Percentiles rank a stretch among this genome's conserved stretches.
phyloP scores from a whole-genome alignment of 331 rosid species.

The Erythrophleum ivorense region DNA sequence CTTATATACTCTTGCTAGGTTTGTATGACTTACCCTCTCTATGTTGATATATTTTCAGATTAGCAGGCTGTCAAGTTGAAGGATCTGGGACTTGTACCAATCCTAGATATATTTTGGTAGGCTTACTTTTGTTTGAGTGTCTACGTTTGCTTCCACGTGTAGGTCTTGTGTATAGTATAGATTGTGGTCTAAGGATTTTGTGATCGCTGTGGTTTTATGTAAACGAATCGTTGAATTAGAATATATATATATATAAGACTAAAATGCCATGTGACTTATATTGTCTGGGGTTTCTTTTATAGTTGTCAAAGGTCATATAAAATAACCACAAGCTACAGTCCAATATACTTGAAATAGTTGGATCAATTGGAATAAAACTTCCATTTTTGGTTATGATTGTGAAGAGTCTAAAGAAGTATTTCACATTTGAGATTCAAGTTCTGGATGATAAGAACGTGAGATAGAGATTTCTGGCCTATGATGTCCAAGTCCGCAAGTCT shows the following conservation, averaged over 20 bases:
- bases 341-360: conserved; percentile 85
- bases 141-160: too few relatives aligned
- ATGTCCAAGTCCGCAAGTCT: conserved; percentile 96
- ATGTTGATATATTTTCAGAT: too few relatives aligned
- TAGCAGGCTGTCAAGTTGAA: too few relatives aligned
- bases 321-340: conserved; percentile 95
- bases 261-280: conserved; percentile 14
- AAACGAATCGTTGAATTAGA: not conserved
- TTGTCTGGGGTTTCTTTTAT: conserved; percentile 34
- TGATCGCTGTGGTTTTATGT: too few relatives aligned
- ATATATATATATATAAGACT: too few relatives aligned
- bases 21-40: too few relatives aligned
- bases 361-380: conserved; percentile 92
- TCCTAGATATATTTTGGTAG: too few relatives aligned
- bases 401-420: conserved; percentile 91
- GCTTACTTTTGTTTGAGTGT: too few relatives aligned
- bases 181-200: too few relatives aligned
- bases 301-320: conserved; percentile 86
- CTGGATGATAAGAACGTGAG: conserved; percentile 94
- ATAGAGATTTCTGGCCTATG: conserved; percentile 85
- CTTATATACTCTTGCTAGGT: too few relatives aligned
- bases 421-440: conserved; percentile 95
- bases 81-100: too few relatives aligned
- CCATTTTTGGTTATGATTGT: conserved; percentile 89
- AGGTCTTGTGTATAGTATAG: too few relatives aligned